These are phyloP conservation scores for Cadophora sp. DNA, from an alignment of 2,329 filamentous ascomycete genomes.

Conservation along the genomic window DNA sequence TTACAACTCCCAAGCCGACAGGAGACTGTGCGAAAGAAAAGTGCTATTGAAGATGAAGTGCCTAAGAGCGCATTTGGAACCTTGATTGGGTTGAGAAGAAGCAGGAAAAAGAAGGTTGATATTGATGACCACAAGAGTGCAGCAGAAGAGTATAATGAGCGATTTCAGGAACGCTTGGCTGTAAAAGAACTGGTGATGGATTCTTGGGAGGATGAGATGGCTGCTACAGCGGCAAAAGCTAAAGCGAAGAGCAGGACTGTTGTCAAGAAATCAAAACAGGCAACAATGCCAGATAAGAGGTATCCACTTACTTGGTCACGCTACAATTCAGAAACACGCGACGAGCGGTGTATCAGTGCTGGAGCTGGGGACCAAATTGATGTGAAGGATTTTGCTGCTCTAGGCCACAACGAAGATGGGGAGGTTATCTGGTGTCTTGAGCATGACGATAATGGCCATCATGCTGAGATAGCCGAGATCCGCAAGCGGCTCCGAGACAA, in stretches of 20 bases:
- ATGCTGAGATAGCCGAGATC: conserved; percentile 27
- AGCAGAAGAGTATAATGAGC: conserved; percentile 32
- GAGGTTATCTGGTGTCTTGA: conserved; percentile 36
- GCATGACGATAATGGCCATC: conserved; percentile 34
- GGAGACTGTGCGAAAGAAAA: conserved; percentile 21
- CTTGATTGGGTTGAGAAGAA: conserved; percentile 19
- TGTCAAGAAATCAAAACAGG: conserved; percentile 32
- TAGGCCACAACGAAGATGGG: conserved; percentile 27
- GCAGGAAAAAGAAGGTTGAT: conserved; percentile 28
- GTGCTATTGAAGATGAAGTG: conserved; percentile 15
- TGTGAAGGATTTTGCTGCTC: conserved; percentile 36
- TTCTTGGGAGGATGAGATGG: conserved; percentile 39
- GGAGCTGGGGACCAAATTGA: conserved; percentile 30
- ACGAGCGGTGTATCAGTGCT: conserved; percentile 34
- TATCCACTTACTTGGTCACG: conserved; percentile 41
- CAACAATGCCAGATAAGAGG: conserved; percentile 31
- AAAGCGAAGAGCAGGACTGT: conserved; percentile 37
- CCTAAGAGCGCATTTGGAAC: conserved; percentile 27
- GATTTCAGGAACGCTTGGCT: conserved; percentile 30
- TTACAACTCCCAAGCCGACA: conserved; percentile 19
- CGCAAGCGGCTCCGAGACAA: conserved; percentile 28
- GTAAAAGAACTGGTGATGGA: conserved; percentile 36
- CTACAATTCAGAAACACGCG: conserved; percentile 39
- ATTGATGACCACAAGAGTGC: conserved; percentile 21
- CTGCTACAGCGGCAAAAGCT: conserved; percentile 32